These are phyloP conservation scores for Thymus quinquecostatus DNA, from an alignment of 257 asterid species.

Conservation along the genomic window DNA sequence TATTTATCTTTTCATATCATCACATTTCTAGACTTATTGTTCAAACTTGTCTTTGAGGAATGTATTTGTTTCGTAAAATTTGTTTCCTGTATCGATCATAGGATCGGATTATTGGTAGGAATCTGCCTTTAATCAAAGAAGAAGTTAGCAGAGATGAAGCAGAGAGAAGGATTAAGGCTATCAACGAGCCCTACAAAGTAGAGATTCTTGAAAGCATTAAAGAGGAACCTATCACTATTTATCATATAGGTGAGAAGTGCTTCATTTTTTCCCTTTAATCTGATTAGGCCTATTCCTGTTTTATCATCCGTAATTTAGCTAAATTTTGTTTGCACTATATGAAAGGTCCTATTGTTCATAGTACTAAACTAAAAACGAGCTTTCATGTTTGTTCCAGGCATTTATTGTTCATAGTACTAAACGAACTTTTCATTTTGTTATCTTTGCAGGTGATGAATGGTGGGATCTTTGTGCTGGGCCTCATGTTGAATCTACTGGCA, in stretches of 20 bases:
- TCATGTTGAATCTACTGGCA: slow-evolving; percentile 96
- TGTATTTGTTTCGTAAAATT: slow-evolving; percentile 29
- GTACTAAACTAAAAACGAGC: not conserved
- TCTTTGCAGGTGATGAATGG: slow-evolving; percentile 79
- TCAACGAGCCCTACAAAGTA: slow-evolving; percentile 89
- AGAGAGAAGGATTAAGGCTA: slow-evolving; percentile 66
- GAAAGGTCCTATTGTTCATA: not conserved
- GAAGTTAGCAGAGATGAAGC: slow-evolving; percentile 93
- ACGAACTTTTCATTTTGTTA: slow-evolving; percentile 10
- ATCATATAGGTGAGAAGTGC: slow-evolving; percentile 72
- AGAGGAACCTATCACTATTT: slow-evolving; percentile 89
- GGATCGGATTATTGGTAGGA: slow-evolving; percentile 86
- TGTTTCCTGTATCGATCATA: slow-evolving; percentile 56
- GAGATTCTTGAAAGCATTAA: slow-evolving; percentile 84
- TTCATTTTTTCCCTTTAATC: slow-evolving; percentile 1
- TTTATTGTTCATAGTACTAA: not conserved
- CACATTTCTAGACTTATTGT: slow-evolving; percentile 1
- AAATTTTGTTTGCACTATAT: too few species aligned
- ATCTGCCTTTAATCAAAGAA: slow-evolving; percentile 86
- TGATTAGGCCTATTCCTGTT: not conserved
- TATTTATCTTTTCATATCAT: slow-evolving; percentile 3
- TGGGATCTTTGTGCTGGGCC: slow-evolving; percentile 99
- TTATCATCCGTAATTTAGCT: too few species aligned
- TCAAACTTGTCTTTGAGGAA: slow-evolving; percentile 1
- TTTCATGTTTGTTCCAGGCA: not conserved